phyloP scores from a whole-genome alignment of 2,329 filamentous ascomycete species.

The Fusarium sp. region DNA sequence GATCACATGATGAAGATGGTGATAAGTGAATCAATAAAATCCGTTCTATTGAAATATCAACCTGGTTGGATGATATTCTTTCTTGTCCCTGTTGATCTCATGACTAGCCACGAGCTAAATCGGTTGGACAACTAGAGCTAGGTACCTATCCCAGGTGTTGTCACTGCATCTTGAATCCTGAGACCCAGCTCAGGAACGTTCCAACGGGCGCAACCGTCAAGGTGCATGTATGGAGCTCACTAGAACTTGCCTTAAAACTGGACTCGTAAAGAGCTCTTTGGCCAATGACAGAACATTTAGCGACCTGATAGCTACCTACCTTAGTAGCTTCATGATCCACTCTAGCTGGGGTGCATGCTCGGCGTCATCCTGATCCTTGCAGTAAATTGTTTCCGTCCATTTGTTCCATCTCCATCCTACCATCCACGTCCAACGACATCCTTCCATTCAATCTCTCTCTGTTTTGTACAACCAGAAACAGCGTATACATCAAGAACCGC shows the following conservation, averaged over 20 bases:
- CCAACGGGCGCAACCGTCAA: conserved; percentile 13
- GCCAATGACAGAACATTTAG: background rate
- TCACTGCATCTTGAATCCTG: background rate
- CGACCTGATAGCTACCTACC: background rate
- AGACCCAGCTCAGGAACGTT: background rate
- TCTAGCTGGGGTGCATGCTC: conserved; percentile 22
- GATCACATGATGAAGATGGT: conserved; percentile 5
- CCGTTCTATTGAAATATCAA: background rate
- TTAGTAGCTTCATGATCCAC: conserved; percentile 5
- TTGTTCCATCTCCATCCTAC: background rate
- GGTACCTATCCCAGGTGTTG: background rate
- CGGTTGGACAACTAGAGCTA: conserved; percentile 1
- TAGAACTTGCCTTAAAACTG: background rate
- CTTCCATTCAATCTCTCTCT: background rate
- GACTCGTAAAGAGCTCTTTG: background rate
- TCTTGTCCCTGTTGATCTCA: conserved; percentile 17
- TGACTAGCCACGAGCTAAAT: conserved; percentile 12
- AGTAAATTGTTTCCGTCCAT: conserved; percentile 9
- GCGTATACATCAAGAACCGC: background rate
- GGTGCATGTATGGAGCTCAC: background rate
- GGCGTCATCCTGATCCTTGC: conserved; percentile 25
- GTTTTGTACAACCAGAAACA: conserved; percentile 1
- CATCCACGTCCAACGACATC: background rate
- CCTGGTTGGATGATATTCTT: background rate
- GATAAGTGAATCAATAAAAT: background rate